Base-by-base conservation (phyloP, 306 rosid species). In the Canavalia ensiformis region DNA sequence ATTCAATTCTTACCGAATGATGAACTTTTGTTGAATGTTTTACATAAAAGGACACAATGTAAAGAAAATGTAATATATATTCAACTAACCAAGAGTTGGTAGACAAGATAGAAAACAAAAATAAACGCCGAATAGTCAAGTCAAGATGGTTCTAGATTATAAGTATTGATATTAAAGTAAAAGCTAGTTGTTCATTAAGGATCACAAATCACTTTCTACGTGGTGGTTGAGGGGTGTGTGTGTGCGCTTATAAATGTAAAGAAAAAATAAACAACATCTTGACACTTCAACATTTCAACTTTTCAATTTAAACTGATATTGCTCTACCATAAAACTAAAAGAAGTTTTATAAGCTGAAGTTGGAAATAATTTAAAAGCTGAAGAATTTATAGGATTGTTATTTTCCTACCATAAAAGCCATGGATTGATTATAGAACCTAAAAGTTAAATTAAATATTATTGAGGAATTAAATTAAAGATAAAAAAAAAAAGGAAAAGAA, bases 131-230 rank as follows among this genome's bases (percentile, higher is more conserved):
- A 77, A 65, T 64, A 10, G 74, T 77, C 74, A 50, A 76, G 74
- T 51, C 74, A 50, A 64, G n/a, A 34, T 65, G 13, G 74, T 65
- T 65, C 8, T 41, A 77, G 44, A 77, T 77, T 52, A 41, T 29
- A 12, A 42, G 55, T 35, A 54, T 51, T 25, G 44, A 7, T 51
- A 63, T 39, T 33, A n/a, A 46, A 64, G 63, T 51, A 37, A 35
- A 33, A 52, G 37, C 51, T 7, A 62, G 47, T 47, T 49, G 81
- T 35, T 34, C 37, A 46, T 34, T 42, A 75, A 9, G 31, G 57
- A 25, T 58, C 68, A 29, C 7, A 42, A 6, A 28, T 74, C 33
- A 58, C 28, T 74, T 74, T 74, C 79, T 44, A 6, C 62, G n/a
- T 3, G 34, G 50, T 76, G 63, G 72, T 47, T 76, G 60, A 47